Evolutionary conservation across 192 early-diverging fungal genomes (phyloP), one percentile per base, ranked within the genome.

Genomic region (Linnemannia elongata): DNA sequence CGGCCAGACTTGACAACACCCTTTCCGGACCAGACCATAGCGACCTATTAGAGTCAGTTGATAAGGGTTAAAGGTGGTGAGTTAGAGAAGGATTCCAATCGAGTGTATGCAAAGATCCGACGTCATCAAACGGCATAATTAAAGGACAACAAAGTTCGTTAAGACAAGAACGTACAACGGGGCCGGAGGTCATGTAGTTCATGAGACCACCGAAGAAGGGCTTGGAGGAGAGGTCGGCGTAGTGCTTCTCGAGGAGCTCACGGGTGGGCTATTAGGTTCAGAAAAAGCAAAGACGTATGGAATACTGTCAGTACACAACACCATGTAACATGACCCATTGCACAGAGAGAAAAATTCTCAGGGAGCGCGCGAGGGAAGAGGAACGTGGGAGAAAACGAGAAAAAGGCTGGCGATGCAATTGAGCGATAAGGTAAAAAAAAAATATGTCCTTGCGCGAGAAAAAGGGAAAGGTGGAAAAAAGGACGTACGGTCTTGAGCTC

Each of bases 181-280:
- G 97, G 76, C 97, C 97, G 82, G 93, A 94, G 69, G 96, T 96
- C 95, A 98, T 98, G 93, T 98, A 98, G 80, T 96, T 93, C 66
- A 98, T 96, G 42, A 98, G 92, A 41, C 97, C 96, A 30, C 82
- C 90, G 90, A 97, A 98, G 93, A 98, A 98, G 41, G 97, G 97
- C 87, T 96, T 93, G 79, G 90, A 88, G 82, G 92, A 94, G 69
- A 96, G 92, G 87, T 98, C 97, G 57, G 90, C 95, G 80, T 98
- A 98, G 90, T 98, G 97, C 89, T 95, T 90, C 90, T 97, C 94
- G 88, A 95, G 96, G 68, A 96, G 88, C 9, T 78, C 86, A 73
- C 87, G 88, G 82, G 89, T 88, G 15, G 95, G 95, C 76, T 90
- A 80, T 44, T 18, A 38, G 38, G 30, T 20, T 24, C n/a, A 47